A percentile compares a stretch with the other conserved stretches of the same genome.
Conservation (phyloP, 257 asterid genomes). For the Echites panduratus region DNA sequence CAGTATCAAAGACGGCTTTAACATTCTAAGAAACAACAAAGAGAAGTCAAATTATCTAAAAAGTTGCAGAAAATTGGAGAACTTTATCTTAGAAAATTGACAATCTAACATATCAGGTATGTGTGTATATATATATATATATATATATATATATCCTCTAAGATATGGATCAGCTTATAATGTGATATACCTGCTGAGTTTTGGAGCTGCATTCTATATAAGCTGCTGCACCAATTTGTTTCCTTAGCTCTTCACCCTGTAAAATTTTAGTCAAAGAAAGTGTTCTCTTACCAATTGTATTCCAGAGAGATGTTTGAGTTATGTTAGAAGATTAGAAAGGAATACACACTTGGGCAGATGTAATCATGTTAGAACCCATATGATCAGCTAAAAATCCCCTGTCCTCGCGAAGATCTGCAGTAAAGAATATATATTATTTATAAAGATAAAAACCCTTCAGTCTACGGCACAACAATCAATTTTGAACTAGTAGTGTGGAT, state of each 20-base stretch:
- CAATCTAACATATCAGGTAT: too few relatives aligned
- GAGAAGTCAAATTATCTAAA: neutral
- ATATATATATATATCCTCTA: neutral
- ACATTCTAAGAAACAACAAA: conserved; percentile 50
- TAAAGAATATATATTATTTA: neutral
- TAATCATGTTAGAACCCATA: conserved; percentile 61
- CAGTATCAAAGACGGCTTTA: conserved; percentile 90
- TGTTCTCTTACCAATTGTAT: neutral
- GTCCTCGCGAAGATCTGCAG: conserved; percentile 78
- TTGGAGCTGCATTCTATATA: conserved; percentile 96
- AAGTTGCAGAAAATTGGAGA: too few relatives aligned
- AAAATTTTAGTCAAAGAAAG: conserved; percentile 2
- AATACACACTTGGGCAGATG: conserved; percentile 67
- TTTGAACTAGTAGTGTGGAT: neutral
- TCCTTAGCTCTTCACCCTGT: conserved; percentile 95
- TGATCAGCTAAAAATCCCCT: conserved; percentile 67
- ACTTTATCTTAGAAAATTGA: neutral
- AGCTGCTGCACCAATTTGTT: conserved; percentile 95
- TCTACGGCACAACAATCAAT: neutral
- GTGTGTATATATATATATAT: too few relatives aligned
- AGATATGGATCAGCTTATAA: neutral
- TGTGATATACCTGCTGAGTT: conserved; percentile 73
- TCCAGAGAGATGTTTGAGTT: neutral
- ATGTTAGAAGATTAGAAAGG: neutral
- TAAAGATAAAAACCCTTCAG: neutral